These are phyloP conservation scores for Mucuna pruriens DNA, from an alignment of 306 rosid genomes.

Conservation along the genomic window DNA sequence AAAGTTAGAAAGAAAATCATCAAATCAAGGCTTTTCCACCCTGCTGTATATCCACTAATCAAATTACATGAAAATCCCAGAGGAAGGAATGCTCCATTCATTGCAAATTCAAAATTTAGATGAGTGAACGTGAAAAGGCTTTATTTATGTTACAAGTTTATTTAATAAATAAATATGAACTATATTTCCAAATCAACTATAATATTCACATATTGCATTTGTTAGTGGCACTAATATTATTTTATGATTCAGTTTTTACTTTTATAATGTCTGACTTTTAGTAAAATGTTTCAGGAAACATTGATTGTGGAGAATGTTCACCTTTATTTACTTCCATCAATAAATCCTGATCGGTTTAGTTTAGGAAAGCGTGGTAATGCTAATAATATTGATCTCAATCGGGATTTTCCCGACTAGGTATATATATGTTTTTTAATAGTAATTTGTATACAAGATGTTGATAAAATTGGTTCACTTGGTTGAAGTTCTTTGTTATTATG, in stretches of 20 bases:
- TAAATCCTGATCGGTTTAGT: constrained; percentile 95
- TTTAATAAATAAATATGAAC: constrained; percentile 14
- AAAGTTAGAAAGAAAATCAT: not conserved
- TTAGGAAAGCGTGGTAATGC: constrained; percentile 84
- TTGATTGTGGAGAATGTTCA: constrained; percentile 80
- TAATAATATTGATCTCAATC: constrained; percentile 81
- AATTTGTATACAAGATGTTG: constrained; percentile 22
- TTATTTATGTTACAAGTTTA: constrained; percentile 23
- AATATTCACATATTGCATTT: constrained; percentile 15
- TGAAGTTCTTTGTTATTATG: constrained; percentile 16
- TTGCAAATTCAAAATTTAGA: constrained; percentile 25
- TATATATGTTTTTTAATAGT: not conserved
- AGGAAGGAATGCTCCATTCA: constrained; percentile 3
- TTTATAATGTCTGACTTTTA: constrained; percentile 27
- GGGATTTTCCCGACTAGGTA: constrained; percentile 99
- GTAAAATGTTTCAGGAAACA: constrained; percentile 63
- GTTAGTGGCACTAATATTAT: not conserved
- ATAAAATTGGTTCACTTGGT: constrained; percentile 18
- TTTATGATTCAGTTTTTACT: constrained; percentile 29
- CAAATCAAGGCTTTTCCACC: constrained; percentile 12
- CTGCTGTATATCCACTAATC: not conserved
- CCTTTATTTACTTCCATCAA: constrained; percentile 95
- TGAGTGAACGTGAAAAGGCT: constrained; percentile 4
- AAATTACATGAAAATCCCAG: constrained; percentile 7
- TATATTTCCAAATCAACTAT: constrained; percentile 4